Evolutionary conservation across 805 yeast genomes (phyloP).

Genomic region (Yamadazyma insecticola): DNA sequence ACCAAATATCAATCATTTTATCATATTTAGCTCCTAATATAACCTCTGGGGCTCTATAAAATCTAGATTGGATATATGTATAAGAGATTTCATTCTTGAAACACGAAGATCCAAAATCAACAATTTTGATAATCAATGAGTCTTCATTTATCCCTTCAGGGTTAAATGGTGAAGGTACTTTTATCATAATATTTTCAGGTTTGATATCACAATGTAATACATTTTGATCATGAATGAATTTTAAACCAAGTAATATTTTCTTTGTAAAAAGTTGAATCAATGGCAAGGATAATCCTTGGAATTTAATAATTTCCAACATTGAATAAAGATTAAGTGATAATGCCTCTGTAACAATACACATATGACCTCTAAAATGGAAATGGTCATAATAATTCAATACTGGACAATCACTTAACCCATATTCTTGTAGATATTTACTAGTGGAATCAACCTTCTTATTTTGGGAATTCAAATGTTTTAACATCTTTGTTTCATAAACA

Average conservation of each 20-base stretch:
- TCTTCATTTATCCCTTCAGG: constrained; percentile 20
- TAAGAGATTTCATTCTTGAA: constrained; percentile 37
- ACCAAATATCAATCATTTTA: constrained; percentile 49
- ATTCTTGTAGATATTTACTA: constrained; percentile 12
- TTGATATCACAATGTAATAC: constrained; percentile 83
- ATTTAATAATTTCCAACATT: constrained; percentile 44
- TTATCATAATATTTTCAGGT: constrained; percentile 67
- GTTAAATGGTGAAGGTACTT: constrained; percentile 20
- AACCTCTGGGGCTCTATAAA: constrained; percentile 78
- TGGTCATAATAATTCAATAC: constrained; percentile 60
- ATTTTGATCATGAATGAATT: constrained; percentile 49
- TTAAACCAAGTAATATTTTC: constrained; percentile 57
- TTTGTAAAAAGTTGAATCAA: constrained; percentile 42
- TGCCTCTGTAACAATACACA: constrained; percentile 75
- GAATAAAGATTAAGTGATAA: constrained; percentile 66
- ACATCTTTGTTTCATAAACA: constrained; percentile 65
- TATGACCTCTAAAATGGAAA: constrained; percentile 75
- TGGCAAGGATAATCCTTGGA: constrained; percentile 43
- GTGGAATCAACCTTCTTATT: not conserved
- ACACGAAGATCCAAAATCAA: constrained; percentile 78
- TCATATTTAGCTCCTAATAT: constrained; percentile 60
- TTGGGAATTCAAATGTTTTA: constrained; percentile 42
- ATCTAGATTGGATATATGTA: constrained; percentile 59
- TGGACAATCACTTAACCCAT: constrained; percentile 11
- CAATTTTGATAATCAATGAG: constrained; percentile 54